These are phyloP conservation scores for Dendrobium officinale DNA, from an alignment of 106 monocot genomes.

Conservation along the genomic window DNA sequence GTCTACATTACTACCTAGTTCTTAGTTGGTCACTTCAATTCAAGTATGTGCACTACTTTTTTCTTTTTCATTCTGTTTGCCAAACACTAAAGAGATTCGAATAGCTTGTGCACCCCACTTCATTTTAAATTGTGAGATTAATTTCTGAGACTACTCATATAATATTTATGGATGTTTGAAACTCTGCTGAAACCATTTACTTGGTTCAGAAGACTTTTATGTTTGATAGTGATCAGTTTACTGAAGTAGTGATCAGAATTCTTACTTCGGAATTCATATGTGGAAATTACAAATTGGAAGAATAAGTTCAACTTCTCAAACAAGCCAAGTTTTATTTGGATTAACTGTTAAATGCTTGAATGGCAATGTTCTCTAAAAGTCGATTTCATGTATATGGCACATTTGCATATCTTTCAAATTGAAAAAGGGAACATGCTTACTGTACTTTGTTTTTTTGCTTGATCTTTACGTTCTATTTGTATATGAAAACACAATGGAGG, in stretches of 20 bases:
- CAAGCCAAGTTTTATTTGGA: background rate
- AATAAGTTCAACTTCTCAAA: background rate
- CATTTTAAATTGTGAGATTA: background rate
- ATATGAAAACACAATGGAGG: background rate
- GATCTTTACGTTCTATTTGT: background rate
- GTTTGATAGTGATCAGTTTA: background rate
- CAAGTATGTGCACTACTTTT: background rate
- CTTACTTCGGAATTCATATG: background rate
- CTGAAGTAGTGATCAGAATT: background rate
- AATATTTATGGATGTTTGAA: background rate
- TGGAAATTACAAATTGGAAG: background rate
- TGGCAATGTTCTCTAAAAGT: background rate
- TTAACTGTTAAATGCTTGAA: background rate
- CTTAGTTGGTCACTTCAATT: background rate
- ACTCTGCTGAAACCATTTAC: background rate
- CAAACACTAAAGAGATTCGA: background rate
- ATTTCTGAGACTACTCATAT: background rate
- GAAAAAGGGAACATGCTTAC: background rate
- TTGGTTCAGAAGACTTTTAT: background rate
- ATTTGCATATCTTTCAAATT: background rate
- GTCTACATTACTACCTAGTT: background rate
- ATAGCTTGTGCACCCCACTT: background rate
- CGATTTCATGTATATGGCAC: background rate
- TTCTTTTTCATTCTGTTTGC: background rate
- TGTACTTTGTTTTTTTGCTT: background rate